These are phyloP conservation scores for Scedosporium minutisporum DNA, from an alignment of 2,329 filamentous ascomycete species.

Conservation along the genomic window DNA sequence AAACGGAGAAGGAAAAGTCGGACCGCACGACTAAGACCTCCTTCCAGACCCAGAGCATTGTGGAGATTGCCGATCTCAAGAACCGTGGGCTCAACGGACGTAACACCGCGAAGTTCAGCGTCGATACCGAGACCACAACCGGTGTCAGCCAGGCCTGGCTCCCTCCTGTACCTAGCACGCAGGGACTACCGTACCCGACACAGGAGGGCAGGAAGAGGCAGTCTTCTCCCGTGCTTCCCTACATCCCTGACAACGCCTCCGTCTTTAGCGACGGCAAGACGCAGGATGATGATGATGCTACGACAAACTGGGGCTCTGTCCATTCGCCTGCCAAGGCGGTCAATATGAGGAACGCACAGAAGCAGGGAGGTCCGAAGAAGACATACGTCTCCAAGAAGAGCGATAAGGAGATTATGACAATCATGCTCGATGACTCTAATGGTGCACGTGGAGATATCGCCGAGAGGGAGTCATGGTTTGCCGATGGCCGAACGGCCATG, in stretches of 20 bases:
- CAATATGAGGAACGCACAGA: conserved; percentile 19
- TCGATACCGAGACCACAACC: conserved; percentile 15
- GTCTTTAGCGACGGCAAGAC: conserved; percentile 24
- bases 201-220: conserved; percentile 28
- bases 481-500: conserved; percentile 14
- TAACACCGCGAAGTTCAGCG: conserved; percentile 20
- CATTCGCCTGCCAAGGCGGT: conserved; percentile 37
- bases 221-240: conserved; percentile 39
- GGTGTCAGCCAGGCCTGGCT: conserved; percentile 22
- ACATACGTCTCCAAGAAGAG: conserved; percentile 26
- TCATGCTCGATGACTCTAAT: conserved; percentile 31
- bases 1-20: conserved; percentile 25
- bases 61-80: conserved; percentile 25
- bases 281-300: conserved; percentile 32
- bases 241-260: conserved; percentile 22
- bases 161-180: conserved; percentile 19
- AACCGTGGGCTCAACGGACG: conserved; percentile 7
- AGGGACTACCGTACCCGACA: conserved; percentile 4
- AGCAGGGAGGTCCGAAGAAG: conserved; percentile 18
- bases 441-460: not conserved
- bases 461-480: conserved; percentile 18
- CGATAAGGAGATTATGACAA: conserved; percentile 27
- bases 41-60: conserved; percentile 28
- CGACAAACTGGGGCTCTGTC: conserved; percentile 39
- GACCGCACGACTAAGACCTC: conserved; percentile 25